Conservation (phyloP, 139 green algal genomes). For the Klebsormidium nitens region DNA sequence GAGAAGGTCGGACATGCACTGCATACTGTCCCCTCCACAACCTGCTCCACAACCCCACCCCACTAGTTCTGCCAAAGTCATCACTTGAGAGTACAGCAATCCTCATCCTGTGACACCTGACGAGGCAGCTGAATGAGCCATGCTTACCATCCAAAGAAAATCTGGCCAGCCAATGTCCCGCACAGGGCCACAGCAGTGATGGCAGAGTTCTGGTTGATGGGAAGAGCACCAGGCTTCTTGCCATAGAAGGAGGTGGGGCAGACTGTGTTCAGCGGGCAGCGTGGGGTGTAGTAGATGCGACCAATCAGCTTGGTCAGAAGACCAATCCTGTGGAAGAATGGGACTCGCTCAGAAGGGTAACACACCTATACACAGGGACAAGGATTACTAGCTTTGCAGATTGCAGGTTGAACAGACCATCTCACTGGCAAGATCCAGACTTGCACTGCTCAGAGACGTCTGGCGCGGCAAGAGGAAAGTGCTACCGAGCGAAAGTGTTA, state of each 20-base stretch:
- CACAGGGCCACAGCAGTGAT: conserved; percentile 20
- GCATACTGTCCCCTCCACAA: too few species aligned
- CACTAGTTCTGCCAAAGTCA: too few species aligned
- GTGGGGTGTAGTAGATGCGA: conserved; percentile 30
- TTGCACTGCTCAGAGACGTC: background rate
- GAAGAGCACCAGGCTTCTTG: conserved; percentile 8
- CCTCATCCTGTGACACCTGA: too few species aligned
- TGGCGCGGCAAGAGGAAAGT: background rate
- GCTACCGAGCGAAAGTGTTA: background rate
- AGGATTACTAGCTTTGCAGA: too few species aligned
- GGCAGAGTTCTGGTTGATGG: conserved; percentile 8
- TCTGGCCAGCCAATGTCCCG: conserved; percentile 24
- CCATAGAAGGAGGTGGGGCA: background rate
- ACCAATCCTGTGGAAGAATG: conserved; percentile 26
- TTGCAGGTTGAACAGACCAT: background rate
- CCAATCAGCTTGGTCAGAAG: conserved; percentile 18
- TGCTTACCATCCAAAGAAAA: too few species aligned
- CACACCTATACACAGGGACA: too few species aligned
- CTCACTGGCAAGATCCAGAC: background rate
- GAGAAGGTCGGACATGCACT: too few species aligned
- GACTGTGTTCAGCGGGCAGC: background rate
- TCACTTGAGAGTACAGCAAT: too few species aligned
- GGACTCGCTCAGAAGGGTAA: too few species aligned
- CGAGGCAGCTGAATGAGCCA: too few species aligned
- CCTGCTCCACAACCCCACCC: too few species aligned